These are phyloP conservation scores for Cordyceps tenuipes DNA, from an alignment of 2,329 filamentous ascomycete species.

Conservation along the genomic window DNA sequence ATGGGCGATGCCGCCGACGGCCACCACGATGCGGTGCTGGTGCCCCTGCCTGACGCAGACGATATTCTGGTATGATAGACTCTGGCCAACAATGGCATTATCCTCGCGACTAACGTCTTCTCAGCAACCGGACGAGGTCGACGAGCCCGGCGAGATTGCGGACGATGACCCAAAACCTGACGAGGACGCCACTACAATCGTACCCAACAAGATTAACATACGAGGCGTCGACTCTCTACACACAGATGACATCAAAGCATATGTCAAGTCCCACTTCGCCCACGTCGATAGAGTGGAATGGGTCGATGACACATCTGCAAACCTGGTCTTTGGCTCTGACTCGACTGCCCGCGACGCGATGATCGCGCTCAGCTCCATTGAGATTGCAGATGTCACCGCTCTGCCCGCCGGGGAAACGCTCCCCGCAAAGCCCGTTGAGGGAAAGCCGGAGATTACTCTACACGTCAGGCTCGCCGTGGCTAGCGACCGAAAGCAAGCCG, in stretches of 20 bases:
- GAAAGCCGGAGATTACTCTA: conserved; percentile 60
- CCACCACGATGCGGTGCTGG: conserved; percentile 20
- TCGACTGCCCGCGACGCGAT: conserved; percentile 46
- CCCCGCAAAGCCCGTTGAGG: conserved; percentile 58
- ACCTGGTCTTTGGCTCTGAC: conserved; percentile 64
- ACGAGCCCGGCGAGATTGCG: conserved; percentile 31
- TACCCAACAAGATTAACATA: conserved; percentile 64
- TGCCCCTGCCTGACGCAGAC: conserved; percentile 23
- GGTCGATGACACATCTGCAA: conserved; percentile 90
- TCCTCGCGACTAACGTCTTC: neutral
- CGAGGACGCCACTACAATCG: conserved; percentile 18
- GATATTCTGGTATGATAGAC: conserved; percentile 29
- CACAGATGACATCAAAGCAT: conserved; percentile 70
- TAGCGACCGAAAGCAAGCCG: conserved; percentile 70
- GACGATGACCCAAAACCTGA: conserved; percentile 23
- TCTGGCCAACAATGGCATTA: neutral
- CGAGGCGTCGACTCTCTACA: conserved; percentile 75
- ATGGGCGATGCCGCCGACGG: conserved; percentile 54
- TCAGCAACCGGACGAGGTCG: conserved; percentile 28
- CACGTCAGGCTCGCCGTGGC: conserved; percentile 64
- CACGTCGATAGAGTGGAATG: conserved; percentile 66
- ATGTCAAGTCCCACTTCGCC: conserved; percentile 60
- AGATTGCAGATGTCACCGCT: conserved; percentile 45
- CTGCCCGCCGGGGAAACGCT: conserved; percentile 56
- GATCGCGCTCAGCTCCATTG: conserved; percentile 40